Evolutionary conservation across 2,329 filamentous ascomycete species (phyloP).

Genomic region (Elsinoe arachidis): DNA sequence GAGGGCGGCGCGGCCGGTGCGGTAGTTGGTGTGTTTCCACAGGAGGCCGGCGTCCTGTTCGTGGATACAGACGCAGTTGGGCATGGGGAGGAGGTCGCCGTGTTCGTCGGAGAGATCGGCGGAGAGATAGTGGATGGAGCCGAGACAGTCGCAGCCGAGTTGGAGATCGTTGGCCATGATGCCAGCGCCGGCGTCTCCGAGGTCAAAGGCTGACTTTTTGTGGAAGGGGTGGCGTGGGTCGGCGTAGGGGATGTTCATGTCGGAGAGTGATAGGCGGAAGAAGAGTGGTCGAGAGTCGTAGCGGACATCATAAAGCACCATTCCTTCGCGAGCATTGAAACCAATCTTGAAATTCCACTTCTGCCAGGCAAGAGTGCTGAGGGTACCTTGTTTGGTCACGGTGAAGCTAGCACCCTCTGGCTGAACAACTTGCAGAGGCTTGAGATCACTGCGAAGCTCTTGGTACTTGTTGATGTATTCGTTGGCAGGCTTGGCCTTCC

Average conservation of each 20-base stretch:
- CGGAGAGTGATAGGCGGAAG: constrained; percentile 57
- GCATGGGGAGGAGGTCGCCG: constrained; percentile 49
- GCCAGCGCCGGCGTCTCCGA: constrained; percentile 58
- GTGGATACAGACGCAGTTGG: constrained; percentile 62
- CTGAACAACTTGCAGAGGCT: constrained; percentile 56
- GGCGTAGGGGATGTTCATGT: constrained; percentile 57
- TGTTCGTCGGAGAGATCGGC: constrained; percentile 51
- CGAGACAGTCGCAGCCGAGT: constrained; percentile 62
- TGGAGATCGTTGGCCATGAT: constrained; percentile 61
- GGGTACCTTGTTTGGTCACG: constrained; percentile 43
- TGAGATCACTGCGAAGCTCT: constrained; percentile 51
- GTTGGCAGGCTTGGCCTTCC: constrained; percentile 50
- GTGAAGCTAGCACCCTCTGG: constrained; percentile 57
- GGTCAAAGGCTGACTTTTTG: constrained; percentile 62
- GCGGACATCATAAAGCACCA: constrained; percentile 57
- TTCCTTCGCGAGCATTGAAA: constrained; percentile 56
- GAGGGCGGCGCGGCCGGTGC: constrained; percentile 55
- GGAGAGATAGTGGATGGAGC: constrained; percentile 59
- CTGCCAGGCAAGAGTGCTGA: constrained; percentile 54
- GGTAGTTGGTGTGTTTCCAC: constrained; percentile 66
- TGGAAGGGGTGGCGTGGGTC: constrained; percentile 61
- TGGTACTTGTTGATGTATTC: constrained; percentile 60
- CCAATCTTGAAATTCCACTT: constrained; percentile 56
- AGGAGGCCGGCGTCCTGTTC: constrained; percentile 62
- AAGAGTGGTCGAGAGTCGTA: constrained; percentile 50